Evolutionary conservation across 371 early-diverging fungal species (phyloP).

Genomic region (Haplosporangium sp.): DNA sequence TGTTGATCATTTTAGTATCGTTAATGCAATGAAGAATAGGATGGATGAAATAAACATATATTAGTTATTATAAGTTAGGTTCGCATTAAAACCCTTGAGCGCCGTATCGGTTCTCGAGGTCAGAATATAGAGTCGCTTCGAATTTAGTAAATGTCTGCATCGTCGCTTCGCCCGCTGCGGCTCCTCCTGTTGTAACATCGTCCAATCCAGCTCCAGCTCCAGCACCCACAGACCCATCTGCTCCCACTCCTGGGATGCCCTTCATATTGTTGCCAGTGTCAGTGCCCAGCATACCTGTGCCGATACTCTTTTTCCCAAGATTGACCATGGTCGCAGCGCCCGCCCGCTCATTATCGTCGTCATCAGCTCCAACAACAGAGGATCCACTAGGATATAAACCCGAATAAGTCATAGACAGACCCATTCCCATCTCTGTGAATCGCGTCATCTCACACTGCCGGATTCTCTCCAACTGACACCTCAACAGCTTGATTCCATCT

Average conservation of each 20-base stretch:
- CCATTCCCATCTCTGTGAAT: constrained; percentile 51
- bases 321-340: no score
- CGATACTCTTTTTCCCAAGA: no score
- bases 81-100: background rate
- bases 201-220: background rate
- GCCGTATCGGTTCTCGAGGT: constrained; percentile 40
- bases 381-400: constrained; percentile 21
- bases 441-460: constrained; percentile 52
- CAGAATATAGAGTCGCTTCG: constrained; percentile 44
- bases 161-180: background rate
- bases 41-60: no score
- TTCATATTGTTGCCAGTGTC: background rate
- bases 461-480: constrained; percentile 51
- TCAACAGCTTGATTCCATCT: constrained; percentile 49
- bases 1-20: no score
- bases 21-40: no score
- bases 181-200: background rate
- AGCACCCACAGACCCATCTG: background rate
- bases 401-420: constrained; percentile 43
- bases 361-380: background rate
- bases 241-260: background rate
- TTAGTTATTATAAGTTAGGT: no score
- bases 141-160: constrained; percentile 24
- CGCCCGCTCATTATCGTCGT: no score
- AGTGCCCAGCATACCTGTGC: background rate